Base-by-base conservation (phyloP, 106 monocot genomes). In the Xerophyta viscosa region DNA sequence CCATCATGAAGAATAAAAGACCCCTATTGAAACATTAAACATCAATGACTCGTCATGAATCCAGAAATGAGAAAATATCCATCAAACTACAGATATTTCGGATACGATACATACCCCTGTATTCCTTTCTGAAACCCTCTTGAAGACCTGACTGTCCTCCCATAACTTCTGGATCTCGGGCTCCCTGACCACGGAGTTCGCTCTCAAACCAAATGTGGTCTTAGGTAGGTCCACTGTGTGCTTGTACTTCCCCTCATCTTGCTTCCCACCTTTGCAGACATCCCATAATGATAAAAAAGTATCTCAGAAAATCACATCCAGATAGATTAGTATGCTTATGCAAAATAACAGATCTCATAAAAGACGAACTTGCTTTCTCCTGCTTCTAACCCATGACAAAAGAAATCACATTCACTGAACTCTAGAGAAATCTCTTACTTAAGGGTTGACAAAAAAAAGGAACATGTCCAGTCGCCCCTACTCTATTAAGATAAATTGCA, bases 141-240 rank as follows among this genome's bases (percentile, higher is more conserved):
- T 81, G 28, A 84, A 77, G 12, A 88, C 78, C 61, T 84, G 75
- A 46, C 84, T 84, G 22, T 96, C 94, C 33, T 94, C 84, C 93
- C 93, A 94, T 17, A 94, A 41, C 61, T 78, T 88, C 71, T 94
- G 93, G 56, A 94, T 75, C 58, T 94, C 93, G 5, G 94, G 88
- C 52, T 96, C 94, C 54, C 94, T 70, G 20, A 71, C 53, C 18
- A 61, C 63, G 5, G 94, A 70, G 60, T 96, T 96, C 3, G 94
- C 94, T 52, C 88, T 84, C 72, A 96, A 60, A 3, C 94, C 88
- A 62, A 96, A 96, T 44, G 66, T 53, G 4, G 94, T 96, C 65
- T 85, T 96, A 0, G 94, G 94, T 27, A 96, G 78, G 60, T 88
- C 81, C 22, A 96, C 67, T 9, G 94, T 96, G 44, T 88, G 94